Evolutionary conservation across 2,329 filamentous ascomycete genomes (phyloP).

Genomic region (Fusarium sp.): DNA sequence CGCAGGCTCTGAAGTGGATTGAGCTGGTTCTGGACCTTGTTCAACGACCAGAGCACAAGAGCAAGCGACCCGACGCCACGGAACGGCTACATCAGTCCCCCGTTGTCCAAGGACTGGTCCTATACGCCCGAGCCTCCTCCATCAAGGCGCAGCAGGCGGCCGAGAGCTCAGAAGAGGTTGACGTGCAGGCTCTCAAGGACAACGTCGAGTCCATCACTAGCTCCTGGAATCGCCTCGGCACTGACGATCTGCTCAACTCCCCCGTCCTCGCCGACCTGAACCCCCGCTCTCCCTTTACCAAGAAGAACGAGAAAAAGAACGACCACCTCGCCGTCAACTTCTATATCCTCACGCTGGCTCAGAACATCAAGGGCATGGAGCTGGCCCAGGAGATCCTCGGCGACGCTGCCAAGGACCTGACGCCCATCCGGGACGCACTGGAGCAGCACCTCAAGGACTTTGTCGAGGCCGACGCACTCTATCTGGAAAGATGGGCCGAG

Average conservation of each 20-base stretch:
- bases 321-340: constrained; percentile 39
- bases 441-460: constrained; percentile 52
- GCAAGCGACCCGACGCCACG: constrained; percentile 11
- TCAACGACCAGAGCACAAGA: constrained; percentile 56
- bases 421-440: constrained; percentile 54
- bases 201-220: constrained; percentile 44
- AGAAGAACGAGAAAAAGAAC: neutral
- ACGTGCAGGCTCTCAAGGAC: constrained; percentile 44
- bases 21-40: constrained; percentile 64
- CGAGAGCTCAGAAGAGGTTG: constrained; percentile 39
- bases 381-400: constrained; percentile 57
- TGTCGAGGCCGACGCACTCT: constrained; percentile 30
- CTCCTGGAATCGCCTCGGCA: constrained; percentile 41
- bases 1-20: constrained; percentile 59
- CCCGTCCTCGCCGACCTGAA: constrained; percentile 44
- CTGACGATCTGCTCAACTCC: constrained; percentile 33
- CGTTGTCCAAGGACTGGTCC: constrained; percentile 46
- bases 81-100: constrained; percentile 43
- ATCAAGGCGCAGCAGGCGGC: constrained; percentile 42
- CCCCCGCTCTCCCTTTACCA: constrained; percentile 27
- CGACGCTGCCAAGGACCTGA: constrained; percentile 47
- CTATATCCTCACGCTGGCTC: constrained; percentile 45
- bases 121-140: constrained; percentile 47
- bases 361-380: constrained; percentile 57
- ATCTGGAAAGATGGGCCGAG: constrained; percentile 35